Base-by-base conservation (phyloP, 169 alveolate genomes). In the Miamiensis avidus region DNA sequence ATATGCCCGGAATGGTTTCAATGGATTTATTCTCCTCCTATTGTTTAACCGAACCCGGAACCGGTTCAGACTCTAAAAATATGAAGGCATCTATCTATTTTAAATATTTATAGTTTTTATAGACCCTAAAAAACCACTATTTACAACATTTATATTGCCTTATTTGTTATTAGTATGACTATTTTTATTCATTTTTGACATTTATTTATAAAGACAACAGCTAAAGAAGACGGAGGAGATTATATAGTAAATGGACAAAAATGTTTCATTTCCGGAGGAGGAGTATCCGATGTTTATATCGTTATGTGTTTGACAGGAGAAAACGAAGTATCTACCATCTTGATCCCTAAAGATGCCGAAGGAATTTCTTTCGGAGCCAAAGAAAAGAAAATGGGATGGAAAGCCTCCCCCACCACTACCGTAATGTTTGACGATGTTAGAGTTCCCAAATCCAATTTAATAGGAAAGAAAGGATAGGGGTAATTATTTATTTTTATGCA, bases 341-440 rank as follows among this genome's bases (percentile, higher is more conserved):
- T 89, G 0, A 93, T 94, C 29, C 96, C 92, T 74, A 84, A 84
- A 75, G 95, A 89, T 1, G 88, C 93, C 20, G 84, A 82, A 69
- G 97, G 97, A 32, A 82, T 94, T 11, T 75, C 84, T 28, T 93
- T 92, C 81, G 95, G 96, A 6, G 86, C 86, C 31, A 86, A 87
- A 30, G 96, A 92, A 86, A 64, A 64, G 15, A 94, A 94, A 81
- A 86, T 92, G 94, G 97, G 96, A 34, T 94, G 97, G 96, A 90
- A 89, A 32, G 85, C 87, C n/a, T 84, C 91, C 34, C 97, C 97
- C 28, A 94, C 96, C 1, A 74, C 84, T 1, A 65, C 72, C 25
- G 95, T 94, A 1, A 65, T 82, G 31, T 87, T 94, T 76, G 97
- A 94, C 29, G 89, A 94, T 88, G 88, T 81, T 30, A 90, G 92